These are phyloP conservation scores for Davidsoniella virescens DNA, from an alignment of 2,329 filamentous ascomycete genomes.

Conservation along the genomic window DNA sequence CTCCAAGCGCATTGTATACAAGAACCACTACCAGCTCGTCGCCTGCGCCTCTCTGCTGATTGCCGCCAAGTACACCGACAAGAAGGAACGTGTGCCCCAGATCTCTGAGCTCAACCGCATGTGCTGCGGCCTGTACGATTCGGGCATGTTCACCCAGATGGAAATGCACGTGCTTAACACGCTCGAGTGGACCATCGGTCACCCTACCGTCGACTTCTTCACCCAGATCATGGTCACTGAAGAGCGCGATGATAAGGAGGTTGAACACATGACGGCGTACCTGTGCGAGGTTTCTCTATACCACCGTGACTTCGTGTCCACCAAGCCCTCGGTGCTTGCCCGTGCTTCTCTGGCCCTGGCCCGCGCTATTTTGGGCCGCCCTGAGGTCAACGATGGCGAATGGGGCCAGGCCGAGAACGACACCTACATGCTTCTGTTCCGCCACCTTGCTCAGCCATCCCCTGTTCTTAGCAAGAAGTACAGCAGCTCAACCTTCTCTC, in stretches of 20 bases:
- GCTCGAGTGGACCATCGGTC: constrained; percentile 86
- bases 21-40: constrained; percentile 95
- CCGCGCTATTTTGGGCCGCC: constrained; percentile 67
- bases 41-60: constrained; percentile 92
- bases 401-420: constrained; percentile 61
- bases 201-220: constrained; percentile 91
- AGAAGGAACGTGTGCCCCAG: constrained; percentile 95
- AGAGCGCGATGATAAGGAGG: constrained; percentile 61
- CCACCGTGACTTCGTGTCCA: constrained; percentile 92
- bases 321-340: constrained; percentile 79
- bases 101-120: constrained; percentile 96
- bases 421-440: constrained; percentile 43
- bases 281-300: constrained; percentile 91
- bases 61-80: constrained; percentile 95
- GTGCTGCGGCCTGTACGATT: constrained; percentile 96
- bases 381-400: constrained; percentile 57
- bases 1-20: constrained; percentile 94
- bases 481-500: constrained; percentile 34
- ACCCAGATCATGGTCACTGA: constrained; percentile 74
- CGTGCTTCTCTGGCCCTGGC: constrained; percentile 73
- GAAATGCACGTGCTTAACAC: constrained; percentile 99
- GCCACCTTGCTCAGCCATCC: constrained; percentile 42
- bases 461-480: constrained; percentile 44
- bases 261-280: constrained; percentile 89
- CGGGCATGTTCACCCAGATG: constrained; percentile 99